phyloP scores from a whole-genome alignment of 495 filamentous ascomycete species.

The Penicillium antarcticum region DNA sequence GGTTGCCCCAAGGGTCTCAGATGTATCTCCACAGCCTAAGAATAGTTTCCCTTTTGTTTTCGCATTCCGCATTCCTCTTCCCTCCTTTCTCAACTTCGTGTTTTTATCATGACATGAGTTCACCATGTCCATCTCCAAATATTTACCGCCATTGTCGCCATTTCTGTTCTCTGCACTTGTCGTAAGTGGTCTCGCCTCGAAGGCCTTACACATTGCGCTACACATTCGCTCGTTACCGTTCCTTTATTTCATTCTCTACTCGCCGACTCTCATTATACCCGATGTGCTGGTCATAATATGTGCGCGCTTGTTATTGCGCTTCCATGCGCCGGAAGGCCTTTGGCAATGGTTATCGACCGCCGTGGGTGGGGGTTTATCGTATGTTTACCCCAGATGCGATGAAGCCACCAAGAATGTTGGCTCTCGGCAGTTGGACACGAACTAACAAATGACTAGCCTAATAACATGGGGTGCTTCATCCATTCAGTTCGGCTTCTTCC shows the following conservation, averaged over 20 bases:
- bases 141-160: conserved; percentile 24
- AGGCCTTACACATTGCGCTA: conserved; percentile 33
- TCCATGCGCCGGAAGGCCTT: conserved; percentile 15
- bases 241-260: conserved; percentile 35
- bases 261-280: conserved; percentile 33
- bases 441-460: conserved; percentile 19
- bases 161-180: conserved; percentile 36
- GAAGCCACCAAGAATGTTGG: not conserved
- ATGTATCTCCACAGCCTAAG: not conserved
- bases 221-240: conserved; percentile 35
- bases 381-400: conserved; percentile 9
- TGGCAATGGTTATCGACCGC: conserved; percentile 26
- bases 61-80: not conserved
- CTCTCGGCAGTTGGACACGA: not conserved
- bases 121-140: conserved; percentile 19
- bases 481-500: conserved; percentile 41
- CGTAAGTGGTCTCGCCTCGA: conserved; percentile 34
- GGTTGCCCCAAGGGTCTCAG: not conserved
- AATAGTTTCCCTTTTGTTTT: not conserved
- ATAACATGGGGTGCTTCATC: conserved; percentile 31
- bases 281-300: conserved; percentile 34
- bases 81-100: not conserved
- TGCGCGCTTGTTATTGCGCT: conserved; percentile 26
- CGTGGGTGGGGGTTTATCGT: conserved; percentile 31
- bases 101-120: conserved; percentile 19